Percentiles rank a stretch among this genome's conserved stretches.
phyloP scores from a whole-genome alignment of 2,329 filamentous ascomycete species.

The Ophiocordyceps camponoti-rufipedis region DNA sequence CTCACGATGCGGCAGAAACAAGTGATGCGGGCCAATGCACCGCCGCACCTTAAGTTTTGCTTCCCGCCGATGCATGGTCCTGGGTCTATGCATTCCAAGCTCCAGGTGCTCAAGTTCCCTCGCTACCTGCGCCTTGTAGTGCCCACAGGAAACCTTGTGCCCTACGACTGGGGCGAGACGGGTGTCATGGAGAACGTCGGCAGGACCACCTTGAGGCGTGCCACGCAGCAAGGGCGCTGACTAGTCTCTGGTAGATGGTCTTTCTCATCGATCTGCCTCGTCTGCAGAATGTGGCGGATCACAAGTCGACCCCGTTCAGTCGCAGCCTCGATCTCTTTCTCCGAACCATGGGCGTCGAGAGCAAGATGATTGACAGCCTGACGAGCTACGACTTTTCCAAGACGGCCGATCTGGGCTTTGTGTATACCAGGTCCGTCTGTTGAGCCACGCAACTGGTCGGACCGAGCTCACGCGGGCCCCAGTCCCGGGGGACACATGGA shows the following conservation, averaged over 20 bases:
- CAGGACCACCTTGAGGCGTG: conserved; percentile 2
- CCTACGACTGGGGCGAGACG: conserved; percentile 78
- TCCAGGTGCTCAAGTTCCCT: conserved; percentile 72
- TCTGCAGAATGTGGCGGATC: conserved; percentile 16
- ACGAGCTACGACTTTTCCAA: conserved; percentile 64
- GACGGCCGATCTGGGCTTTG: conserved; percentile 56
- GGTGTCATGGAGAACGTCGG: conserved; percentile 71
- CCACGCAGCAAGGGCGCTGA: conserved; percentile 6
- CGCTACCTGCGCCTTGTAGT: conserved; percentile 61
- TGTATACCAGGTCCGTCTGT: conserved; percentile 60
- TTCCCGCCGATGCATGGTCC: conserved; percentile 66
- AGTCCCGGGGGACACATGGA: conserved; percentile 18
- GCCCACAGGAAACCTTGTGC: conserved; percentile 71
- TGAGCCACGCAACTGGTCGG: background rate
- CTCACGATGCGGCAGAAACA: conserved; percentile 16
- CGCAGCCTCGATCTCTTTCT: conserved; percentile 56
- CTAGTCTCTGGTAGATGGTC: conserved; percentile 33
- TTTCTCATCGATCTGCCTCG: conserved; percentile 86
- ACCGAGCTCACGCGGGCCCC: conserved; percentile 5
- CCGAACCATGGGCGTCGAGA: conserved; percentile 43
- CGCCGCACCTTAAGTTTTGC: conserved; percentile 45
- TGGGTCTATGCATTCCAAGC: conserved; percentile 81
- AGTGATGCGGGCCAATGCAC: conserved; percentile 29
- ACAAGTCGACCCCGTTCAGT: conserved; percentile 34
- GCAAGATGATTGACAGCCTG: conserved; percentile 48